A percentile compares a stretch with the other conserved stretches of the same genome.
These are phyloP conservation scores for Ascoidea asiatica DNA, from an alignment of 805 yeast genomes.

Conservation along the genomic window DNA sequence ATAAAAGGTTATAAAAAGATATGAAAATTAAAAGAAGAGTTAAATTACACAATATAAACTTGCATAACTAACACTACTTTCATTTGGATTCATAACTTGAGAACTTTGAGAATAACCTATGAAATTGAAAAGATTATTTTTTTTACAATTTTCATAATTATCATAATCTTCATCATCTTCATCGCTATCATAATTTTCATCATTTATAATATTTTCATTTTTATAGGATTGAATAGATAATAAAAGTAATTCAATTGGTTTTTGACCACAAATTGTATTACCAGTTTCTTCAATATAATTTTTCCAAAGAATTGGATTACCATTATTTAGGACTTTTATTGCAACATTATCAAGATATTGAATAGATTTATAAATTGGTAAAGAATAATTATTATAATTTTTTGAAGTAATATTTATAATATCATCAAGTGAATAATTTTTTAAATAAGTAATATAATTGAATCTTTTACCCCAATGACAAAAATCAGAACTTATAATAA, in stretches of 20 bases:
- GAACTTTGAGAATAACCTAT: constrained; percentile 72
- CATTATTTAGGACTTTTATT: constrained; percentile 45
- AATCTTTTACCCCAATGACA: constrained; percentile 87
- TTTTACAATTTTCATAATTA: too few relatives aligned
- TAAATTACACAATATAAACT: constrained; percentile 46
- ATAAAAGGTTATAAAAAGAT: not conserved
- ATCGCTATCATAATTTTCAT: constrained; percentile 6
- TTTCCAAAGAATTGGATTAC: constrained; percentile 47
- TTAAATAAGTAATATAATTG: constrained; percentile 39
- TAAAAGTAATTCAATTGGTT: constrained; percentile 59
- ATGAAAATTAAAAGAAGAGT: too few relatives aligned
- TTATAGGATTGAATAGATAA: constrained; percentile 30
- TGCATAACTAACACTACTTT: constrained; percentile 87
- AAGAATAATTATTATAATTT: not conserved
- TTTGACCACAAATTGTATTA: constrained; percentile 89
- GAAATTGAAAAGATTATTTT: constrained; percentile 43
- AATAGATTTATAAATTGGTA: constrained; percentile 60
- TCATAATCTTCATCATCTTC: too few relatives aligned
- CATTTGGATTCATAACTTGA: constrained; percentile 28
- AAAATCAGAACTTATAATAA: constrained; percentile 80
- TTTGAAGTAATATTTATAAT: constrained; percentile 9
- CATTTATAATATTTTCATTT: constrained; percentile 10
- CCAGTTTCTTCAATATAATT: constrained; percentile 56
- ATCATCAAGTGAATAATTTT: constrained; percentile 10
- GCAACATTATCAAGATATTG: constrained; percentile 60